A percentile compares a stretch with the other conserved stretches of the same genome.
Conservation (phyloP, 1,284 basidiomycete genomes). For the Vanrija humicola region DNA sequence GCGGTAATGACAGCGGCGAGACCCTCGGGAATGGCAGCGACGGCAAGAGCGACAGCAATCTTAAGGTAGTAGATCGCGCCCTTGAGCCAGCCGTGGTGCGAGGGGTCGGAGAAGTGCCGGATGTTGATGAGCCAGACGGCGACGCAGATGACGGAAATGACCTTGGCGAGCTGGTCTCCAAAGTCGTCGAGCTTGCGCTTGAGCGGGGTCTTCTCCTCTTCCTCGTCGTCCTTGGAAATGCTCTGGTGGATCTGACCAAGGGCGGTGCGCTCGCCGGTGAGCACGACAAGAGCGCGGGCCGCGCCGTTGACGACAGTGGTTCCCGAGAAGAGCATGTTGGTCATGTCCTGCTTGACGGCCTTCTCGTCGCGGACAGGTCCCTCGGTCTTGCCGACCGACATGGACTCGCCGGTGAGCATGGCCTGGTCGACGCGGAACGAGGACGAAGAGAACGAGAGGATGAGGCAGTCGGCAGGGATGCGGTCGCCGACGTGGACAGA, state of each 20-base stretch:
- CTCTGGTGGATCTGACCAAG: slow-evolving; percentile 94
- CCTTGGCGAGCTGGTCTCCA: slow-evolving; percentile 90
- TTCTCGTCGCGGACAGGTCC: slow-evolving; percentile 62
- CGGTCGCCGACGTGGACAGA: slow-evolving; percentile 87
- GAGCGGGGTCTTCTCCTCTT: slow-evolving; percentile 84
- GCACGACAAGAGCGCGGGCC: slow-evolving; percentile 76
- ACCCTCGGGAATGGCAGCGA: slow-evolving; percentile 94
- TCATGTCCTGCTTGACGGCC: slow-evolving; percentile 95
- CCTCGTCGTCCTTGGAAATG: slow-evolving; percentile 54
- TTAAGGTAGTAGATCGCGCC: slow-evolving; percentile 97
- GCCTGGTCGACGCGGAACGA: slow-evolving; percentile 92
- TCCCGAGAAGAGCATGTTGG: slow-evolving; percentile 88
- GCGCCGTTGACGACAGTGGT: slow-evolving; percentile 90
- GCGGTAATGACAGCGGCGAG: slow-evolving; percentile 93
- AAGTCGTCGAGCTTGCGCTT: slow-evolving; percentile 96
- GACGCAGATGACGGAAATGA: slow-evolving; percentile 90
- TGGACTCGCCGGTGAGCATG: slow-evolving; percentile 87
- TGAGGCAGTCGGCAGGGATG: slow-evolving; percentile 85
- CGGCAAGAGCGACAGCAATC: slow-evolving; percentile 92
- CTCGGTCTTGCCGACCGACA: slow-evolving; percentile 74
- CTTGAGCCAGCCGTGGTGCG: slow-evolving; percentile 80
- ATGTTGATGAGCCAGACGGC: slow-evolving; percentile 95
- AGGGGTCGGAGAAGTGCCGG: slow-evolving; percentile 86
- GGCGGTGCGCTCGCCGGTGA: slow-evolving; percentile 78
- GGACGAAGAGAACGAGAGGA: slow-evolving; percentile 75